A percentile compares a stretch with the other conserved stretches of the same genome.
Evolutionary conservation across 768 basidiomycete genomes (phyloP).

Genomic region (Macrocybe gigantea): DNA sequence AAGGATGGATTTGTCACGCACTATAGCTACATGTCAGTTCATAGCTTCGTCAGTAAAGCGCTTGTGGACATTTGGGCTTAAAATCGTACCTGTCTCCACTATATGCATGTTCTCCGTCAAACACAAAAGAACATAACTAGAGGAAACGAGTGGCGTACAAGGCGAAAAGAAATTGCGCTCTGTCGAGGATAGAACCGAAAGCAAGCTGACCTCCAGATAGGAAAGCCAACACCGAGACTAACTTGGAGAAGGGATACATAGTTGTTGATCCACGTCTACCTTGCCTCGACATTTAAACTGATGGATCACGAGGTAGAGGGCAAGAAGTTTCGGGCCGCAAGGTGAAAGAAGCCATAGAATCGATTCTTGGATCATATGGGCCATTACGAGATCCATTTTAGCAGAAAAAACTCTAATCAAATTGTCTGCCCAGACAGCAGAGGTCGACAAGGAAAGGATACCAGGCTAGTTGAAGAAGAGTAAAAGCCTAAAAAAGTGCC

Average conservation of each 20-base stretch:
- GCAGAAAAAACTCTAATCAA: too few relatives aligned
- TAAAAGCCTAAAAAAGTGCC: too few relatives aligned
- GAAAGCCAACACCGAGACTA: not conserved
- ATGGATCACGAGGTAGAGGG: not conserved
- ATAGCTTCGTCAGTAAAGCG: not conserved
- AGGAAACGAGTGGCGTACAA: slow-evolving; percentile 6
- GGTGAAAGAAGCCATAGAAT: too few relatives aligned
- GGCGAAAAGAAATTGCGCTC: slow-evolving; percentile 9
- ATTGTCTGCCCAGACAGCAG: too few relatives aligned
- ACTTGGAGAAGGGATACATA: not conserved
- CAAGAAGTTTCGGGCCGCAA: not conserved
- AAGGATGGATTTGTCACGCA: not conserved
- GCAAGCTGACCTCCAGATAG: not conserved
- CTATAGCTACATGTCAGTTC: slow-evolving; percentile 5
- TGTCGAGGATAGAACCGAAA: slow-evolving; percentile 6
- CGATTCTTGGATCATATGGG: too few relatives aligned
- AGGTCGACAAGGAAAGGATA: too few relatives aligned
- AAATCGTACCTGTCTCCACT: slow-evolving; percentile 12
- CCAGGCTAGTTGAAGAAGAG: too few relatives aligned
- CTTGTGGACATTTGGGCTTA: not conserved
- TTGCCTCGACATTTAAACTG: not conserved
- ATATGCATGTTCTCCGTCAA: not conserved
- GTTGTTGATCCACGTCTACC: not conserved
- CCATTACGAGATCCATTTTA: too few relatives aligned
- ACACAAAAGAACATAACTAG: not conserved